phyloP scores from a whole-genome alignment of 2,329 filamentous ascomycete genomes.

The Keithomyces neogunnii region DNA sequence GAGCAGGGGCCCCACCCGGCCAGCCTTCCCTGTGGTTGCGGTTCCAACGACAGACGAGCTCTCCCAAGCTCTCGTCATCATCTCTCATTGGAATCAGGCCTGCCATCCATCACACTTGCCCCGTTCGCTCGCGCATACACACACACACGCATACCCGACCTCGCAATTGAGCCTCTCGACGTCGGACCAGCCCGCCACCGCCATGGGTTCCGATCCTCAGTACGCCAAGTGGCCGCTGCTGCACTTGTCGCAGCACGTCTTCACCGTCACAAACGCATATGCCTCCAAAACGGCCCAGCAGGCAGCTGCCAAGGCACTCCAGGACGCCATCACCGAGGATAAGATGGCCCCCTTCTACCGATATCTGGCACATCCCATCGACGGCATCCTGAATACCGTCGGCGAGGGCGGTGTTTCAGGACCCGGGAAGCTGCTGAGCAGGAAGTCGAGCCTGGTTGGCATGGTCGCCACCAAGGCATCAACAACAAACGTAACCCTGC shows the following conservation, averaged over 20 bases:
- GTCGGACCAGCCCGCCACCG: conserved; percentile 20
- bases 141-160: background rate
- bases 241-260: conserved; percentile 75
- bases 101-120: too few species aligned
- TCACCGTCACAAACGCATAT: conserved; percentile 75
- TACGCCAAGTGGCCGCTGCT: conserved; percentile 80
- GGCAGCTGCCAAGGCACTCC: conserved; percentile 61
- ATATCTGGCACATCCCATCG: conserved; percentile 71
- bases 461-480: conserved; percentile 67
- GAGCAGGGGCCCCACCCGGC: conserved; percentile 13
- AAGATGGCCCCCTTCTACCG: conserved; percentile 86
- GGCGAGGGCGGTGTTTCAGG: conserved; percentile 52
- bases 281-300: conserved; percentile 59
- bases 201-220: conserved; percentile 73
- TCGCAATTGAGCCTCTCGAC: conserved; percentile 18
- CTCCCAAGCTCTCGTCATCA: conserved; percentile 3
- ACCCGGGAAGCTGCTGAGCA: conserved; percentile 49
- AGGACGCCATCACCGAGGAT: conserved; percentile 74
- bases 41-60: conserved; percentile 1
- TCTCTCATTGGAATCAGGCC: background rate
- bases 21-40: conserved; percentile 11
- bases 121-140: background rate
- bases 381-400: conserved; percentile 70
- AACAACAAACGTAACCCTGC: conserved; percentile 57
- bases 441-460: conserved; percentile 63